Evolutionary conservation across 1,284 basidiomycete genomes (phyloP).

Genomic region (Melampsora larici-populina): DNA sequence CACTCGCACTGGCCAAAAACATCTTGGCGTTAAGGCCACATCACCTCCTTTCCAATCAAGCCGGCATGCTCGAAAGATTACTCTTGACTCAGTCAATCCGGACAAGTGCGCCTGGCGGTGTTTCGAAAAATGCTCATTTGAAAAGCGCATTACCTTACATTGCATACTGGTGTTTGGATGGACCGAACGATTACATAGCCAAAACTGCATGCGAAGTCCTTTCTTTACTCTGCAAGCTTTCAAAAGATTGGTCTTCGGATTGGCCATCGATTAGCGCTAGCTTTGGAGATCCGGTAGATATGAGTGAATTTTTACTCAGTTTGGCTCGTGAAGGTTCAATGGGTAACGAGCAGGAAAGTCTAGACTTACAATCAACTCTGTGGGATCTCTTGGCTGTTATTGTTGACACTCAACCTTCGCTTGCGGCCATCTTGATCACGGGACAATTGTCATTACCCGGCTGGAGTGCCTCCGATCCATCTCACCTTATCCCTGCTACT

Average conservation of each 20-base stretch:
- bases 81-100: conserved; percentile 31
- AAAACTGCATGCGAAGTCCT: conserved; percentile 31
- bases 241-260: conserved; percentile 42
- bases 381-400: conserved; percentile 38
- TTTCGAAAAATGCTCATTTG: conserved; percentile 1
- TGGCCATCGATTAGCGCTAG: conserved; percentile 37
- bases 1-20: conserved; percentile 17
- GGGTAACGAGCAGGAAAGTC: too few relatives aligned
- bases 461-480: not conserved
- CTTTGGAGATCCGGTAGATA: conserved; percentile 41
- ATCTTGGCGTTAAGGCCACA: conserved; percentile 26
- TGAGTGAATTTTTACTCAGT: conserved; percentile 29
- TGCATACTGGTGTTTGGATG: conserved; percentile 40
- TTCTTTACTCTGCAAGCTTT: conserved; percentile 35
- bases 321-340: conserved; percentile 20
- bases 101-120: not conserved
- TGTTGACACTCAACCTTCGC: conserved; percentile 39
- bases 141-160: conserved; percentile 33
- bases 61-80: conserved; percentile 30
- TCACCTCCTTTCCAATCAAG: conserved; percentile 12
- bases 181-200: conserved; percentile 12
- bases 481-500: too few relatives aligned
- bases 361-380: conserved; percentile 10
- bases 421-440: conserved; percentile 36
- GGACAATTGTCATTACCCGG: conserved; percentile 22